Conservation (phyloP, 805 yeast genomes). For the Ogataea ganodermae region DNA sequence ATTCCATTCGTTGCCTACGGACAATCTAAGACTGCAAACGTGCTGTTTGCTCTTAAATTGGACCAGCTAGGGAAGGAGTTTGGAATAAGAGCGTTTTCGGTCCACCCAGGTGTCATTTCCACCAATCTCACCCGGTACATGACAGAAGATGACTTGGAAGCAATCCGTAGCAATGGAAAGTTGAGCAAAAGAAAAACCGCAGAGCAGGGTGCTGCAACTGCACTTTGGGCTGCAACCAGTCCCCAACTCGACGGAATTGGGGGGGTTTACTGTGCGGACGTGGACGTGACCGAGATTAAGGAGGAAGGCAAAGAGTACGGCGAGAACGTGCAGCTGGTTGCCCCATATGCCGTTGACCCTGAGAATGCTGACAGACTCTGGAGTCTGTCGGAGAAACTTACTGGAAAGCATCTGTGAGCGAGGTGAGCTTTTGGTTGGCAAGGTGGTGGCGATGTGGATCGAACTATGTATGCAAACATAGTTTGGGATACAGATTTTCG, state of each 20-base stretch:
- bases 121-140: constrained; percentile 4
- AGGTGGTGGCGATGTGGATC: too few species aligned
- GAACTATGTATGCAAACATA: too few species aligned
- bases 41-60: constrained; percentile 2
- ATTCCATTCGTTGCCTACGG: constrained; percentile 5
- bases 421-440: too few species aligned
- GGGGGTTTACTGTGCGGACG: constrained; percentile 6
- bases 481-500: too few species aligned
- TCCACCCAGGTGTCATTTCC: constrained; percentile 9
- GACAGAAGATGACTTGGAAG: too few species aligned
- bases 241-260: constrained; percentile 6
- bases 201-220: constrained; percentile 10
- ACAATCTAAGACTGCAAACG: constrained; percentile 8
- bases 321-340: neutral
- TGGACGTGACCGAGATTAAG: too few species aligned
- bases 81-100: constrained; percentile 8
- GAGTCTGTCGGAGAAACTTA: too few species aligned
- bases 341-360: constrained; percentile 7
- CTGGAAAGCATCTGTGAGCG: neutral
- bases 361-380: constrained; percentile 8
- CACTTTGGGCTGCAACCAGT: too few species aligned
- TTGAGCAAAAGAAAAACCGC: neutral
- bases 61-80: constrained; percentile 6
- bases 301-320: neutral
- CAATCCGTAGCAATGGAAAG: neutral